Base-by-base conservation (phyloP, 441 rosid species). In the Daphne laureola region DNA sequence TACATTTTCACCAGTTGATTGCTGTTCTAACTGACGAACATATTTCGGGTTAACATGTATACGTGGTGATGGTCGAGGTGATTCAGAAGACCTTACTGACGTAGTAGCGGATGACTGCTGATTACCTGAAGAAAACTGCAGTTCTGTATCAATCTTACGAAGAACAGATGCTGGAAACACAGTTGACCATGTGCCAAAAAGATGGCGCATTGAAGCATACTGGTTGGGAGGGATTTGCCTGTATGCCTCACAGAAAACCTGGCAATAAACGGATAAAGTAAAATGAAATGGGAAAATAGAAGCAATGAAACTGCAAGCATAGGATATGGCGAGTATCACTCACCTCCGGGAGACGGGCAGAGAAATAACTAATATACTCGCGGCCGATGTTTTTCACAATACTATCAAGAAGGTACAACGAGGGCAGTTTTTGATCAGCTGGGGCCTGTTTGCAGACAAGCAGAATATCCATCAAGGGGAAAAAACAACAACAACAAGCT, bases 11-110 rank as follows among this genome's bases (percentile, higher is more conserved):
- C 73, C 66, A 38, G 74, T 67, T 54, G 86, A 64, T 53, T 80
- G 80, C n/a, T 94, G 82, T n/a, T 94, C 95, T 72, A 86, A 57
- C 73, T 83, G 96, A 57, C 89, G 85, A 53, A 87, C 65, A 53
- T 94, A 94, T 68, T 87, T 94, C 11, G 99, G 97, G 69, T 94
- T 94, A 65, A 94, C 97, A 81, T 94, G 97, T 66, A 94, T 90
- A 65, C 93, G 88, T 74, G 84, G 84, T 14, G 83, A 56, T 61
- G 93, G 87, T 58, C 85, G 81, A 60, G 87, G 65, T 0, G 99
- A 75, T 58, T 81, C 94, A 44, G 99, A 77, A 65, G 79, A 72
- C 64, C 71, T 79, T 40, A 73, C 27, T 27, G 91, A 76, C 66
- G 63, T 35, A 57, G 67, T 52, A 49, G 71, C 65, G 2, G 84